A percentile compares a stretch with the other conserved stretches of the same genome.
Evolutionary conservation across 2,329 filamentous ascomycete species (phyloP).

Genomic region (Penicillium sp.): DNA sequence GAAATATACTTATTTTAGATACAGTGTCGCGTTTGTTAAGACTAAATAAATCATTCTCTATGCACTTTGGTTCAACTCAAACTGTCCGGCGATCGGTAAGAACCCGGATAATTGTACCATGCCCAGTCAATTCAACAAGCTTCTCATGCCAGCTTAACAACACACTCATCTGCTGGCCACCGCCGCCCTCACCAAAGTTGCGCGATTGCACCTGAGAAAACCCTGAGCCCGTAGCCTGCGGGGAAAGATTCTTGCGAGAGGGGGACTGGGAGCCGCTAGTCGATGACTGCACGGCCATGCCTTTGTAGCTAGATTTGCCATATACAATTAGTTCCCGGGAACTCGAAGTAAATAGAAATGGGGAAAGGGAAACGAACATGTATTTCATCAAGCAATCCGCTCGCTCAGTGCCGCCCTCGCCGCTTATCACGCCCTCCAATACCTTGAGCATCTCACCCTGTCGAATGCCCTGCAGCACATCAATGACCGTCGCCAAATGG

Average conservation of each 20-base stretch:
- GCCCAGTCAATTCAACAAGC: constrained; percentile 86
- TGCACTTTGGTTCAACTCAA: constrained; percentile 37
- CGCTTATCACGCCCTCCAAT: constrained; percentile 72
- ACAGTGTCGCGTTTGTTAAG: neutral
- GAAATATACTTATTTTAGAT: neutral
- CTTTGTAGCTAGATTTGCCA: constrained; percentile 68
- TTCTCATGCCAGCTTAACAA: constrained; percentile 98
- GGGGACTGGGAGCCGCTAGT: constrained; percentile 45
- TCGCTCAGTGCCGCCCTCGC: constrained; percentile 75
- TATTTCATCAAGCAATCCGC: constrained; percentile 98
- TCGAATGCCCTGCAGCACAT: constrained; percentile 94
- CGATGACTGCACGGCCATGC: constrained; percentile 59
- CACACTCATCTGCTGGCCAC: constrained; percentile 90
- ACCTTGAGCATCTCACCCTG: constrained; percentile 92
- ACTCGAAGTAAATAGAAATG: neutral
- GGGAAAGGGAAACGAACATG: constrained; percentile 58
- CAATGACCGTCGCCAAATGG: constrained; percentile 81
- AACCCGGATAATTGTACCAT: constrained; percentile 86
- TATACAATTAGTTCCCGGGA: constrained; percentile 2
- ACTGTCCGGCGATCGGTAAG: constrained; percentile 97
- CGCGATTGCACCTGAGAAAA: constrained; percentile 74
- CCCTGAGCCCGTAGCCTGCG: constrained; percentile 77
- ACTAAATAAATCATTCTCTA: constrained; percentile 8
- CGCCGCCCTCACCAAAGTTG: constrained; percentile 60
- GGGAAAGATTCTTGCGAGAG: constrained; percentile 55